Base-by-base conservation (phyloP, 2,329 filamentous ascomycete species). In the Acarospora socialis region DNA sequence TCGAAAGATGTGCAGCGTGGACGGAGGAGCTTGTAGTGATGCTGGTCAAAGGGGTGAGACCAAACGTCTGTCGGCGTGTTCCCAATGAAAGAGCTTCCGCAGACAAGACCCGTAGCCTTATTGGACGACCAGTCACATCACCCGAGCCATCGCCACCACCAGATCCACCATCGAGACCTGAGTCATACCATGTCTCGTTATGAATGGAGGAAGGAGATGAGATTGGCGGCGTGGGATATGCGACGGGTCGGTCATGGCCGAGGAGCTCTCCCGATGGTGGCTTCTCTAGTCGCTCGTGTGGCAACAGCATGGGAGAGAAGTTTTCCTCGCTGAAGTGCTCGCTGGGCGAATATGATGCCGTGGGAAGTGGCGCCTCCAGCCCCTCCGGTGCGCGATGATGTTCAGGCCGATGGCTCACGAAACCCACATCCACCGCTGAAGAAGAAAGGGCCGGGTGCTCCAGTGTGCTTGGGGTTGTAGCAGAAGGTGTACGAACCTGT, bases 401-500 rank as follows among this genome's bases (percentile, higher is more conserved):
- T 34, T 45, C 41, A 32, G 38, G 33, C 38, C 43, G 40, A 39
- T 40, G 36, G 39, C 38, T 44, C 33, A 45, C 46, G 30, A 39
- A 34, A 32, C 39, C 44, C 36, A 46, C 38, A 32, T 42, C 40
- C 30, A 45, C 40, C 34, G 40, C 28, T 42, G 46, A 42, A 36
- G 43, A 34, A 29, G 35, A 13, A 34, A 35, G 13, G 18, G 23
- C 30, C 30, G 23, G 28, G 30, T 19, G 24, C 22, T 31, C 30
- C 18, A 45, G 46, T 44, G 51, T 54, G 39, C 52, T 49, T 43
- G 54, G 44, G 52, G 42, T 64, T 59, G 59, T 54, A 68, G 70
- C 69, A 75, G 76, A 73, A 66, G 71, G 73, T 68, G 72, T 71
- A 94, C 90, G 77, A 92, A 98, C 90, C 87, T 98, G 90, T 66